phyloP scores from a whole-genome alignment of 164 flowering plant genomes.

The Sextonia rubra region DNA sequence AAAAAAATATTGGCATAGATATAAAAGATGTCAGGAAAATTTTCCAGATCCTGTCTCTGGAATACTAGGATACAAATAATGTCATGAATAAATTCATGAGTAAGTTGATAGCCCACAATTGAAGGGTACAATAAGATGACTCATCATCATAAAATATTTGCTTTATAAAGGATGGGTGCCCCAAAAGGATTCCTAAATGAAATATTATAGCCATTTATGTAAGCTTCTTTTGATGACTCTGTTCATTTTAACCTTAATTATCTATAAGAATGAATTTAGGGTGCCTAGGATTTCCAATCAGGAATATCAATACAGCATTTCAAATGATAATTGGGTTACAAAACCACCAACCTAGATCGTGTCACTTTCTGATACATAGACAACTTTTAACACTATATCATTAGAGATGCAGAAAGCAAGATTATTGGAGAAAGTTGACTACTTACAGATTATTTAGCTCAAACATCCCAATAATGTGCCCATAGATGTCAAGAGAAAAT shows the following conservation, averaged over 20 bases:
- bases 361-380: background rate
- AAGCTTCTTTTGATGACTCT: background rate
- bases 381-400: background rate
- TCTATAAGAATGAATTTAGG: background rate
- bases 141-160: background rate
- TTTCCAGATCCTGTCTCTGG: background rate
- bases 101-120: background rate
- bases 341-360: background rate
- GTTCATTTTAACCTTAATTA: background rate
- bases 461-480: constrained; percentile 97
- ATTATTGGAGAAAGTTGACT: constrained; percentile 1
- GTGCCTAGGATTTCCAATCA: background rate
- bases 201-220: background rate
- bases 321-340: background rate
- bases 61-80: too few relatives aligned
- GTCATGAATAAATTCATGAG: too few relatives aligned
- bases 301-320: background rate
- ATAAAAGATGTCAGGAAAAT: too few relatives aligned
- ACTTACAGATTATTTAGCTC: constrained; percentile 99
- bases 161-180: background rate
- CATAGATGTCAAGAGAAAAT: constrained; percentile 90
- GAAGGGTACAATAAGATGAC: background rate
- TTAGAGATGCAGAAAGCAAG: background rate
- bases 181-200: background rate
- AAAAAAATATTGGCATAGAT: background rate